Base-by-base conservation (phyloP, 305 asterid genomes). In the Vinca major region DNA sequence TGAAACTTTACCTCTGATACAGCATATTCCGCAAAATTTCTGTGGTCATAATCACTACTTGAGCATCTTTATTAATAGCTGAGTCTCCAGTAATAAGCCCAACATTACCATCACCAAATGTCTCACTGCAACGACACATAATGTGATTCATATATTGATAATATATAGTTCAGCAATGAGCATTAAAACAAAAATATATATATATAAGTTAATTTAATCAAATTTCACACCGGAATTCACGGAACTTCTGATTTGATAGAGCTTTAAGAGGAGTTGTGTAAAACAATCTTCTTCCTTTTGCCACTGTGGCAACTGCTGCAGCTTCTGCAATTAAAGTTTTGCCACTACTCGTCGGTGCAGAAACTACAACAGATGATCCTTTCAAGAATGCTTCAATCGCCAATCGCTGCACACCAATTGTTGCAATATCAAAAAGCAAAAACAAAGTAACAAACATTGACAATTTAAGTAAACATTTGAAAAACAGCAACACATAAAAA, bases 291-390 rank as follows among this genome's bases (percentile, higher is more conserved):
- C 81, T 86, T 75, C 97, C 95, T 71, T 87, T 85, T 40, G 97
- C 89, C 9, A 86, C 85, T 7, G 97, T 91, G 47, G 99, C 96
- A 74, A 94, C 92, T 8, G 96, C 99, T 36, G 99, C 97, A 78
- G 96, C 88, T 83, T 94, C 99, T 20, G 99, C 99, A 71, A 94
- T 91, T 87, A 94, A 88, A 62, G 99, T 94, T 82, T 94, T 94
- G n/a, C 99, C 99, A 71, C 97, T 91, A 77, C 99, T 94, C 3
- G 99, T 94, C 19, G 99, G 99, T 68, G 99, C 99, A 77, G 97
- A 94, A 57, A 94, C 97, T 65, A 94, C 99, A 41, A 91, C 96
- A 33, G 99, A 94, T 20, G 96, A 94, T 49, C 98, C 99, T 79
- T 86, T 83, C 81, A 94, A 73, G 78, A 91, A 91, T 67, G 96